Base-by-base conservation (phyloP, 2,329 filamentous ascomycete genomes). In the Rhytidhysteron rufulum region DNA sequence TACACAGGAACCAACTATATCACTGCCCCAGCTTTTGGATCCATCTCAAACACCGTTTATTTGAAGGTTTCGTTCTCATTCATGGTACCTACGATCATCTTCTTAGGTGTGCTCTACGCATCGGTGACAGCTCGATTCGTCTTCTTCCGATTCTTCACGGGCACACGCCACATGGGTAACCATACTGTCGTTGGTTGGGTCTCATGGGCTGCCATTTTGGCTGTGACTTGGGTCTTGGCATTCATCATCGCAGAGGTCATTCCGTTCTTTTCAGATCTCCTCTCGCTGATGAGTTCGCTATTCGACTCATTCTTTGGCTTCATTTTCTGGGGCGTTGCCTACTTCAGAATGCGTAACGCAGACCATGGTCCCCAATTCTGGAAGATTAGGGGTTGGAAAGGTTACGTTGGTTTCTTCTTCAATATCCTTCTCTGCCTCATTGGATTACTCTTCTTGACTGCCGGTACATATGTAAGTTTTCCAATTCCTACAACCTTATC, bases 291-390 rank as follows among this genome's bases (percentile, higher is more conserved):
- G 83, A 86, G 82, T n/a, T 88, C 88, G 4, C 77, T 95, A 1
- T 95, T 95, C 59, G 88, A 95, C 67, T 91, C 86, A 39, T 91
- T 89, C 75, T 91, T 91, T 55, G 90, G 90, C 18, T 96, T 95
- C 73, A 95, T 95, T 58, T 96, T 95, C 73, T 96, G 86, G 86
- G 86, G 85, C 10, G 77, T 88, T 1, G 86, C 86, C 1, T 91
- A 88, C 58, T 78, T 89, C 57, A 78, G 85, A 41, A 87, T 91
- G 85, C 76, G 85, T 34, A 70, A 69, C 16, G 83, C 78, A 1
- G 83, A 87, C 47, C 74, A 79, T 25, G 73, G 75, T 5, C 58
- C 74, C 2, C 67, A 71, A 1, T 73, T 78, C 22, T 73, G 77
- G 37, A 75, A 71, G 47, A 69, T 67, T 2, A 70, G 77, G 24